These are phyloP conservation scores for Piper longum DNA, from an alignment of 164 flowering plant species.

Conservation along the genomic window DNA sequence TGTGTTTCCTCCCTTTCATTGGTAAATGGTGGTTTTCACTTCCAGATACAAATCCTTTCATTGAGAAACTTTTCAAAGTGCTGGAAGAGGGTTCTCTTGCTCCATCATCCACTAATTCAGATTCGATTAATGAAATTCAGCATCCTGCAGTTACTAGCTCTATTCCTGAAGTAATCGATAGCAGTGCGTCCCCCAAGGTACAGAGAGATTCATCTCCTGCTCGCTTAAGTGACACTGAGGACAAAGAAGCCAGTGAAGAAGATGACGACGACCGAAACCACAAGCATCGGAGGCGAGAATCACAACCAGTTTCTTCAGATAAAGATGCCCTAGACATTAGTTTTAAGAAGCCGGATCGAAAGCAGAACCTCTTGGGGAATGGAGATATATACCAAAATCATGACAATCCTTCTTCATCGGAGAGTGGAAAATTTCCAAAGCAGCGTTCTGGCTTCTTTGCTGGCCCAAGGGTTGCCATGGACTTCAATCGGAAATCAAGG, in stretches of 20 bases:
- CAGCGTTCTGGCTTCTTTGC: slow-evolving; percentile 29
- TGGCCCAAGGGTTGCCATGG: slow-evolving; percentile 24
- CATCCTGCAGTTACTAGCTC: slow-evolving; percentile 6
- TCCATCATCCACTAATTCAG: slow-evolving; percentile 6
- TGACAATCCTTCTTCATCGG: slow-evolving; percentile 24
- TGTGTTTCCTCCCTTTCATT: neutral
- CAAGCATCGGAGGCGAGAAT: slow-evolving; percentile 82
- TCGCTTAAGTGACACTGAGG: slow-evolving; percentile 58
- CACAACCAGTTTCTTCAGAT: slow-evolving; percentile 54
- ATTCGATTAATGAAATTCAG: slow-evolving; percentile 10
- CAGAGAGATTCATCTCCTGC: slow-evolving; percentile 38
- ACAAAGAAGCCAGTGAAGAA: slow-evolving; percentile 76
- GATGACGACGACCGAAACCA: slow-evolving; percentile 95
- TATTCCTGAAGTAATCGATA: slow-evolving; percentile 28
- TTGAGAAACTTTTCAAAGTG: slow-evolving; percentile 19
- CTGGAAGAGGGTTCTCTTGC: slow-evolving; percentile 19
- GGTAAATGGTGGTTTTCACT: neutral
- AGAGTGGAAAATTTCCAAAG: slow-evolving; percentile 35
- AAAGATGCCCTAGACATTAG: slow-evolving; percentile 34
- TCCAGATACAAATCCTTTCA: slow-evolving; percentile 22
- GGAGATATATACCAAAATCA: slow-evolving; percentile 40
- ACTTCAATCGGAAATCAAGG: slow-evolving; percentile 39
- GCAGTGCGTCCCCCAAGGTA: slow-evolving; percentile 34
- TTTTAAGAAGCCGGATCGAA: slow-evolving; percentile 42
- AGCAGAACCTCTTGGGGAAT: slow-evolving; percentile 52